Base-by-base conservation (phyloP, 257 asterid species). In the Verbena officinalis region DNA sequence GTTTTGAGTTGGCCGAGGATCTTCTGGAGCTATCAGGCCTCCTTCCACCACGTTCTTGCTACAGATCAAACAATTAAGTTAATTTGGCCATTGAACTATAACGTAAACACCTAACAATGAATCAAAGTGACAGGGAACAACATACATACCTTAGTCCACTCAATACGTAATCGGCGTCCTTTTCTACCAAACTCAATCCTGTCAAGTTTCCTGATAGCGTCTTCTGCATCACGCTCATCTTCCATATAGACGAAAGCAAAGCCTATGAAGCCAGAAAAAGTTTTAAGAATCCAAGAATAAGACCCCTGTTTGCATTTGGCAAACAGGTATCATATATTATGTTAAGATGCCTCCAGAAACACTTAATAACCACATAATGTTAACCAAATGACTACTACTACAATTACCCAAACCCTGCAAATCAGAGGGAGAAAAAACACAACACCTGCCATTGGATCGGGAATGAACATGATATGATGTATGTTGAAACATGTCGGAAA, bases 181-280 rank as follows among this genome's bases (percentile, higher is more conserved):
- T 84, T 89, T 72, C 84, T 81, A 67, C 98, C 98, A 65, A 93
- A 93, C 70, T 90, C 96, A 48, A 81, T 77, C 75, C 90, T 70
- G 82, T 93, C 98, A 24, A 93, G 95, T 67, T 84, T 90, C 74
- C 97, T 70, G 9, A 93, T 84, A 11, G 98, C 97, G 73, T 87
- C 97, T 62, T 87, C 97, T 62, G 95, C 98, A 75, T 87, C 98
- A 33, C 86, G 93, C 68, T 90, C 98, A 63, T 93, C 98, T 79
- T 87, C 97, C 97, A 92, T 92, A 45, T 92, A 87, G 69, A 92
- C 62, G 42, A 92, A 92, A 61, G 98, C 98, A 81, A 85, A 92
- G 64, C 97, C 98, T 92, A 67, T 33, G 72, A 75, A 73, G 59
- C 36, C 69, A 65, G 71, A 64, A 46, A n/a, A 20, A 27, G 49